Evolutionary conservation across 345 rosid genomes (phyloP).

Genomic region (Eucalyptus regnans): DNA sequence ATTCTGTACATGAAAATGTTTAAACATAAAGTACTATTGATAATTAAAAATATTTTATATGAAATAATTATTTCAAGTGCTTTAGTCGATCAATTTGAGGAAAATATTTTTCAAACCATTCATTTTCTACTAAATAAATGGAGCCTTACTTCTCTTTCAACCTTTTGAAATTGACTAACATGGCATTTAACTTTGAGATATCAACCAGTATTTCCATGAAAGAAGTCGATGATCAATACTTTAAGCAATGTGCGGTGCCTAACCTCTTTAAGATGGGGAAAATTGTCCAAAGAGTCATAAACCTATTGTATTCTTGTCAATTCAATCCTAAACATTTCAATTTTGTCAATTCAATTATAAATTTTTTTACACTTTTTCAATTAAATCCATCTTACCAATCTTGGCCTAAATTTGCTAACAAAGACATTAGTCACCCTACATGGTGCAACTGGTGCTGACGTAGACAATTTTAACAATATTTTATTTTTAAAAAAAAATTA

Average conservation of each 20-base stretch:
- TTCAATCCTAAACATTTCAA: no score
- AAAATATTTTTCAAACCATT: neutral
- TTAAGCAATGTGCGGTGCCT: neutral
- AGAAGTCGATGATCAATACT: neutral
- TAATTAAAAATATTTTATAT: neutral
- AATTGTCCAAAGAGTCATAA: no score
- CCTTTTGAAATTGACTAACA: neutral
- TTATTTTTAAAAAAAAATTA: no score
- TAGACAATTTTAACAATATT: no score
- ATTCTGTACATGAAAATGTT: accelerated
- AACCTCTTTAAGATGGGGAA: neutral
- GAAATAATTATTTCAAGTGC: neutral
- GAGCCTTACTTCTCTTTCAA: neutral
- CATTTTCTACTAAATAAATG: neutral
- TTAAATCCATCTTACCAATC: no score
- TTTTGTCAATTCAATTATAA: no score
- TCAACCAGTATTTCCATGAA: neutral
- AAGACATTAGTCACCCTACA: no score
- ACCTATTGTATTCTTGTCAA: no score
- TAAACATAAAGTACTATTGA: accelerated
- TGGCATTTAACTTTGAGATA: neutral
- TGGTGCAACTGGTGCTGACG: accelerated
- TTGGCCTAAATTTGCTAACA: no score
- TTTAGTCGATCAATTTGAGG: neutral
- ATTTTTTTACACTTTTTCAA: no score